Percentiles rank a stretch among this genome's conserved stretches.
These are phyloP conservation scores for Pseudocercospora vitis DNA, from an alignment of 2,329 filamentous ascomycete species.

Conservation along the genomic window DNA sequence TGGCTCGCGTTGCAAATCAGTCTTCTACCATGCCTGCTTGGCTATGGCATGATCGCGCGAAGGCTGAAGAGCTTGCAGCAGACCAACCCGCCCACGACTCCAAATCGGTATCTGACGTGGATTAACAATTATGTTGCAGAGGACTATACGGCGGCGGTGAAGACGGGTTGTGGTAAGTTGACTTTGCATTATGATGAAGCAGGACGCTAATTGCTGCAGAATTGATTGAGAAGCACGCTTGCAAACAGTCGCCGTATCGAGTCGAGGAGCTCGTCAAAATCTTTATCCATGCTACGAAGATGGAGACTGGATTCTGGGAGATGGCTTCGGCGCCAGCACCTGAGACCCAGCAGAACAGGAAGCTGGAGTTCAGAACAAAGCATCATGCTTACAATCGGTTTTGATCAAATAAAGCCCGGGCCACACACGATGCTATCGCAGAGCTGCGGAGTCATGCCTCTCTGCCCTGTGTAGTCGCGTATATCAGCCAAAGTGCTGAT, in stretches of 20 bases:
- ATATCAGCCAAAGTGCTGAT: no score
- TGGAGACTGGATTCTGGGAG: conserved; percentile 75
- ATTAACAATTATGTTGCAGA: conserved; percentile 83
- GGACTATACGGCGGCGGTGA: conserved; percentile 73
- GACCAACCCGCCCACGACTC: conserved; percentile 38
- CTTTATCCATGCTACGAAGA: conserved; percentile 83
- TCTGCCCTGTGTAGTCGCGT: no score
- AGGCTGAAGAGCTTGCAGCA: conserved; percentile 65
- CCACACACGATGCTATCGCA: no score
- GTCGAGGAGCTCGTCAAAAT: conserved; percentile 82
- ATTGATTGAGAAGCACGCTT: conserved; percentile 72
- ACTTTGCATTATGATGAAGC: neutral
- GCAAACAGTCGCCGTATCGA: conserved; percentile 69
- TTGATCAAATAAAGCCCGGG: no score
- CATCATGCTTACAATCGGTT: neutral
- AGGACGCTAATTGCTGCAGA: conserved; percentile 46
- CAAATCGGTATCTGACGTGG: conserved; percentile 76
- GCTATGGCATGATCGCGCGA: conserved; percentile 77
- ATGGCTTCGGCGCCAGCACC: conserved; percentile 52
- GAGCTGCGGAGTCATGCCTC: no score
- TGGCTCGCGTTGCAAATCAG: conserved; percentile 84
- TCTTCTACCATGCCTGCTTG: conserved; percentile 83
- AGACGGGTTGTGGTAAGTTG: conserved; percentile 64
- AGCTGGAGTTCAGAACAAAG: neutral
- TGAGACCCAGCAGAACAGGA: neutral